phyloP scores from a whole-genome alignment of 2,329 filamentous ascomycete genomes.

The Paecilomyces sp. region DNA sequence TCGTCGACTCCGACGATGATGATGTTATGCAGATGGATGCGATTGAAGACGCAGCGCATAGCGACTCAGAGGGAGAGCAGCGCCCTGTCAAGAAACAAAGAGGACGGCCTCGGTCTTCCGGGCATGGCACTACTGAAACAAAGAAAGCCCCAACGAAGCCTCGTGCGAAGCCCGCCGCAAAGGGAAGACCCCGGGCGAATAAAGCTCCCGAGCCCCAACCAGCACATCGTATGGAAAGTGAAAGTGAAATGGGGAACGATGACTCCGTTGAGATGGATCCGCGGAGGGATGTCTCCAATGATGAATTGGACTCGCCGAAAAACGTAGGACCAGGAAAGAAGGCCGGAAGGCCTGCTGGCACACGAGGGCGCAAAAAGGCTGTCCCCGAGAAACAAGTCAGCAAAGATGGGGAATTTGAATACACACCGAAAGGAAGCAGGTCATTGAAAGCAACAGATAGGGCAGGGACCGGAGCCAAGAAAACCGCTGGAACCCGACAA shows the following conservation, averaged over 20 bases:
- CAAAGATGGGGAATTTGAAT: slow-evolving; percentile 35
- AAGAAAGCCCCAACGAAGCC: slow-evolving; percentile 22
- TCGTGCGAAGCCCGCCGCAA: slow-evolving; percentile 13
- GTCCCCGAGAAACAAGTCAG: slow-evolving; percentile 19
- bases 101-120: slow-evolving; percentile 27
- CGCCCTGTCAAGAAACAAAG: slow-evolving; percentile 30
- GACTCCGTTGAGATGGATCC: slow-evolving; percentile 22
- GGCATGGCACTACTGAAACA: slow-evolving; percentile 41
- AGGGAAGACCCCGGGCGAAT: slow-evolving; percentile 24
- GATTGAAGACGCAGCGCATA: slow-evolving; percentile 17
- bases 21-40: slow-evolving; percentile 27
- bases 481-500: slow-evolving; percentile 13
- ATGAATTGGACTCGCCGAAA: slow-evolving; percentile 18
- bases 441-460: slow-evolving; percentile 14
- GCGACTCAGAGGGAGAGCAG: slow-evolving; percentile 21
- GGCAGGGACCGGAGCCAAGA: slow-evolving; percentile 11
- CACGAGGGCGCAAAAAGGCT: slow-evolving; percentile 18
- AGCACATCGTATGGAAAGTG: slow-evolving; percentile 12
- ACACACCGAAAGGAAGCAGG: slow-evolving; percentile 26
- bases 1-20: slow-evolving; percentile 43
- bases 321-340: slow-evolving; percentile 14
- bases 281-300: slow-evolving; percentile 14
- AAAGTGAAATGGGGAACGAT: slow-evolving; percentile 28
- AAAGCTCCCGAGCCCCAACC: slow-evolving; percentile 18
- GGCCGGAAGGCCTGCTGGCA: slow-evolving; percentile 12